Conservation (phyloP, 306 rosid genomes). For the Rosa multiflora region DNA sequence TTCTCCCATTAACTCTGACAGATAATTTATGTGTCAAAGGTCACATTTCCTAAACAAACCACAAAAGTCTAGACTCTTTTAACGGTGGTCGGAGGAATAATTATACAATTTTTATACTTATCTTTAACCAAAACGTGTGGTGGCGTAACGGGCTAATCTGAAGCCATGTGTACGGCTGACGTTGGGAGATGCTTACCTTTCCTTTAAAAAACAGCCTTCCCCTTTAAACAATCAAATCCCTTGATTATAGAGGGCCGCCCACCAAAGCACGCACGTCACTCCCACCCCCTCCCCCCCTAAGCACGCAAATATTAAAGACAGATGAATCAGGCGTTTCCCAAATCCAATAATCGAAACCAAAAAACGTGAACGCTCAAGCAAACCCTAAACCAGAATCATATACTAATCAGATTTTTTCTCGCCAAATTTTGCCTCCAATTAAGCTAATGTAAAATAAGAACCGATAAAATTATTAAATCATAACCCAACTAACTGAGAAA, state of each 20-base stretch:
- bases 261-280: conserved; percentile 2
- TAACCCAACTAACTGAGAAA: too few species aligned
- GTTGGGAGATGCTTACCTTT: background rate
- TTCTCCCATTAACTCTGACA: background rate
- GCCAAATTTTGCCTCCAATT: background rate
- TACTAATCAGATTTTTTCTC: background rate
- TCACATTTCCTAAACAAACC: background rate
- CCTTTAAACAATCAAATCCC: background rate
- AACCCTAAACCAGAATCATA: background rate
- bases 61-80: background rate
- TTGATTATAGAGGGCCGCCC: background rate
- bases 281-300: too few species aligned
- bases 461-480: too few species aligned
- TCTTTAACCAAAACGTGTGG: background rate
- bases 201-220: background rate
- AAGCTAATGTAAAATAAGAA: too few species aligned
- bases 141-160: background rate
- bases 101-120: background rate
- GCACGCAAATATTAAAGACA: background rate
- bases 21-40: background rate
- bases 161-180: conserved; percentile 14
- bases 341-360: background rate
- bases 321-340: background rate
- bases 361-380: background rate
- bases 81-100: background rate